Evolutionary conservation across 148 eudicot genomes (phyloP), one percentile per base, ranked within the genome.

Genomic region (Chenopodium suecicum): DNA sequence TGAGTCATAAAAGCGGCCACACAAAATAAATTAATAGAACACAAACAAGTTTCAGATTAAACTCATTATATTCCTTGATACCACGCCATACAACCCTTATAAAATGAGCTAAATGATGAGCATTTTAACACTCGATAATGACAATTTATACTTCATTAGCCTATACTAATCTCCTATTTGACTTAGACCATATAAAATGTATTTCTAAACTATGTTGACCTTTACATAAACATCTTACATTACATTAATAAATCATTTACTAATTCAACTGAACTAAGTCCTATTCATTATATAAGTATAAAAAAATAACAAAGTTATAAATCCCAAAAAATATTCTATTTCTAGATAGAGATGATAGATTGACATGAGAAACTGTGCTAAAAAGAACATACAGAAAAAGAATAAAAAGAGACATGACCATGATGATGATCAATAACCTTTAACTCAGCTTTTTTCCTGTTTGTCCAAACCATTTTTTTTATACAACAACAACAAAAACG

Each of bases 351-450:
- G n/a, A 50, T 50, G 54, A 67, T 31, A 16, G 23, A 37, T 41
- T 19, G 54, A n/a, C 54, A 74, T 50, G 27, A 74, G 63, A 74
- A 48, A 50, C 32, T 9, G 63, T 25, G 60, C 19, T 5, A 77
- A 41, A 54, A 67, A 81, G 60, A 47, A 73, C 12, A 81, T 48
- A 71, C 54, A 46, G 34, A 50, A 75, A 37, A 44, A 65, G 54
- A 13, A 73, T 41, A 80, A 74, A 56, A 29, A 17, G 82, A 50
- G 73, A 74, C 70, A 65, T 29, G 50, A 65, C 58, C n/a, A 81
- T 41, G 66, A 60, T 82, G 66, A 78, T 73, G 81, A 78, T 78
- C 64, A 52, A 54, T 69, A 71, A 41, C 52, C 82, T 83, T 83
- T 83, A 58, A 56, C 44, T 44, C 79, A 67, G 75, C 67, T 58